phyloP scores from a whole-genome alignment of 306 rosid genomes.

The Mimosa pudica region DNA sequence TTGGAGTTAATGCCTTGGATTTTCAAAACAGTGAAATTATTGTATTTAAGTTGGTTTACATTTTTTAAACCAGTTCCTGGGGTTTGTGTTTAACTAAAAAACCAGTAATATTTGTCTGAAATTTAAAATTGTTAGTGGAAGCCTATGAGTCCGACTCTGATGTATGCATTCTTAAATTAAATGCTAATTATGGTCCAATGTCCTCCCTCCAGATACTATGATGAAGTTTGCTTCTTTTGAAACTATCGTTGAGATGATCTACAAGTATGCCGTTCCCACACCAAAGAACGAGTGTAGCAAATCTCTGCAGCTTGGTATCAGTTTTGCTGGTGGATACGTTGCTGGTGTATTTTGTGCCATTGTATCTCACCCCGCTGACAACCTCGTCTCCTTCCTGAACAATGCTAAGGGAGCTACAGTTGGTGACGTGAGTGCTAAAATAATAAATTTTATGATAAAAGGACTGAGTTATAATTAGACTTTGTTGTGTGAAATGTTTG shows the following conservation, averaged over 20 bases:
- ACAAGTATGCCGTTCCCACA: conserved; percentile 68
- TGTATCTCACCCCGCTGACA: conserved; percentile 96
- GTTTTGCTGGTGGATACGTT: conserved; percentile 85
- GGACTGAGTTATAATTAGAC: background rate
- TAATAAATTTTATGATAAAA: background rate
- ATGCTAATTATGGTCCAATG: background rate
- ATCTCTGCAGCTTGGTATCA: conserved; percentile 72
- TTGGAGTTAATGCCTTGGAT: background rate
- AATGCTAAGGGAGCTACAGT: conserved; percentile 89
- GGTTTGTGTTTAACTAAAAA: background rate
- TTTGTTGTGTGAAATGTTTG: background rate
- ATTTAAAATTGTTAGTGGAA: conserved; percentile 8
- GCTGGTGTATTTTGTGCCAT: conserved; percentile 90
- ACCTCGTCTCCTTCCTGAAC: conserved; percentile 91
- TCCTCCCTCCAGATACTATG: conserved; percentile 71
- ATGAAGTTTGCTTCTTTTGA: conserved; percentile 97
- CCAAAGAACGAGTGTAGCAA: conserved; percentile 82
- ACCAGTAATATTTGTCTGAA: background rate
- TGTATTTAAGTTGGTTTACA: background rate
- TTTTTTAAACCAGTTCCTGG: background rate
- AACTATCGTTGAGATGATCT: conserved; percentile 79
- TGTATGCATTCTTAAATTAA: background rate
- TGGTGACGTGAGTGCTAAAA: conserved; percentile 66
- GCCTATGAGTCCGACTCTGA: background rate
- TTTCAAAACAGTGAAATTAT: background rate